Evolutionary conservation across 2,329 filamentous ascomycete genomes (phyloP).

Genomic region (Fusarium domesticum): DNA sequence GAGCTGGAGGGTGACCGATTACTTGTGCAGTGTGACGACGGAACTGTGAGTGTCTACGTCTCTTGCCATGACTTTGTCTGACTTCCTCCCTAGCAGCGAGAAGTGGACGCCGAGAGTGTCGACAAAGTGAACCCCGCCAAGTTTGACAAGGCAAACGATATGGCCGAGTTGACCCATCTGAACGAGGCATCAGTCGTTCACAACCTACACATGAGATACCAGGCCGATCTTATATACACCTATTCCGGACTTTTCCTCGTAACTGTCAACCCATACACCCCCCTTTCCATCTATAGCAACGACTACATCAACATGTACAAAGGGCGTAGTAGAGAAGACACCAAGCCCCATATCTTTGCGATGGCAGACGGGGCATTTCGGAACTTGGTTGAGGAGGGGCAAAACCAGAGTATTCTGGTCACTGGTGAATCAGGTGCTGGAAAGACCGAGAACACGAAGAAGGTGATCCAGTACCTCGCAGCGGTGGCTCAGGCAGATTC

Average conservation of each 20-base stretch:
- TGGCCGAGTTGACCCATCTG: constrained; percentile 96
- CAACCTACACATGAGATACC: constrained; percentile 92
- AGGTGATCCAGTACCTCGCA: constrained; percentile 97
- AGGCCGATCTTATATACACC: constrained; percentile 94
- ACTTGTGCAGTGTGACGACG: constrained; percentile 90
- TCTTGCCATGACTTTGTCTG: constrained; percentile 7
- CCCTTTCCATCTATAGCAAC: constrained; percentile 89
- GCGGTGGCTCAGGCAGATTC: constrained; percentile 86
- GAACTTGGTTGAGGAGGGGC: constrained; percentile 89
- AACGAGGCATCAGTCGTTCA: constrained; percentile 98
- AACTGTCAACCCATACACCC: constrained; percentile 94
- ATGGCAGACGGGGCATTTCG: constrained; percentile 97
- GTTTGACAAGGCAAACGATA: constrained; percentile 98
- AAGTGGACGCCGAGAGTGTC: constrained; percentile 80
- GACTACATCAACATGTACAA: constrained; percentile 99
- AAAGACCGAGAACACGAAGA: constrained; percentile 99
- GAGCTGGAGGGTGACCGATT: constrained; percentile 68
- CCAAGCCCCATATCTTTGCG: constrained; percentile 94
- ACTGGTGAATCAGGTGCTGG: constrained; percentile 97
- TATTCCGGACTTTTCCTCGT: constrained; percentile 97
- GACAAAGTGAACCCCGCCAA: constrained; percentile 99
- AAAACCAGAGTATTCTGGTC: constrained; percentile 96
- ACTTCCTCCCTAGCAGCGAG: constrained; percentile 63
- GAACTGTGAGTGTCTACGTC: constrained; percentile 58
- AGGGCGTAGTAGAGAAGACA: constrained; percentile 85